Percentiles rank a stretch among this genome's conserved stretches.
phyloP scores from a whole-genome alignment of 1,284 basidiomycete species.

The Cutaneotrichosporon sp. region DNA sequence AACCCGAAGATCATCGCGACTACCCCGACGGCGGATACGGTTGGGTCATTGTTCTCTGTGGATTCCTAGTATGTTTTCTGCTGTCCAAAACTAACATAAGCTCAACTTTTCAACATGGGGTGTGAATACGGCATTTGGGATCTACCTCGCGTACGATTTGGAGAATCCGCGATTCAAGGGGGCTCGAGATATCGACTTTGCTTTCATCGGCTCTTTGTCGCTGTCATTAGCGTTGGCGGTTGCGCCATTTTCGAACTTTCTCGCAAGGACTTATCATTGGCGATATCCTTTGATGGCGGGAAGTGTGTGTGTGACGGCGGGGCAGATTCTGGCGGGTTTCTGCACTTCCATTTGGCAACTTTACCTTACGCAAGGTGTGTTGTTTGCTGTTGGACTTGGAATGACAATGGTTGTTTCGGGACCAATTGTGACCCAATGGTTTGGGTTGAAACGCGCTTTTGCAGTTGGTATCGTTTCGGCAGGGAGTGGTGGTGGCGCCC shows the following conservation, averaged over 20 bases:
- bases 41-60: constrained; percentile 49
- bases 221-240: constrained; percentile 20
- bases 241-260: constrained; percentile 22
- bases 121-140: constrained; percentile 54
- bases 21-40: constrained; percentile 54
- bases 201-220: constrained; percentile 24
- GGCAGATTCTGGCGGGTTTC: constrained; percentile 43
- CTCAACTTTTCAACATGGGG: constrained; percentile 42
- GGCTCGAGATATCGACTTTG: constrained; percentile 40
- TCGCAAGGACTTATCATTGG: constrained; percentile 25
- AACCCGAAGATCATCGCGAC: constrained; percentile 21
- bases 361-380: constrained; percentile 42
- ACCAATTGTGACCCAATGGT: constrained; percentile 27
- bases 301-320: constrained; percentile 28
- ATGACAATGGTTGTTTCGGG: constrained; percentile 24
- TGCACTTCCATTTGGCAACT: constrained; percentile 31
- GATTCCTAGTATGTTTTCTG: constrained; percentile 16
- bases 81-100: constrained; percentile 4
- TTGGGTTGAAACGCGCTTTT: constrained; percentile 25
- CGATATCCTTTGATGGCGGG: constrained; percentile 24
- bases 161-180: constrained; percentile 50
- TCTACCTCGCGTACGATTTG: constrained; percentile 53
- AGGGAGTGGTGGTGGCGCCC: constrained; percentile 49
- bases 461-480: constrained; percentile 37
- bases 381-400: constrained; percentile 43